Evolutionary conservation across 352 stramenopile species (phyloP), one percentile per base, ranked within the genome.

Genomic region (Aphanomyces cochlioides): DNA sequence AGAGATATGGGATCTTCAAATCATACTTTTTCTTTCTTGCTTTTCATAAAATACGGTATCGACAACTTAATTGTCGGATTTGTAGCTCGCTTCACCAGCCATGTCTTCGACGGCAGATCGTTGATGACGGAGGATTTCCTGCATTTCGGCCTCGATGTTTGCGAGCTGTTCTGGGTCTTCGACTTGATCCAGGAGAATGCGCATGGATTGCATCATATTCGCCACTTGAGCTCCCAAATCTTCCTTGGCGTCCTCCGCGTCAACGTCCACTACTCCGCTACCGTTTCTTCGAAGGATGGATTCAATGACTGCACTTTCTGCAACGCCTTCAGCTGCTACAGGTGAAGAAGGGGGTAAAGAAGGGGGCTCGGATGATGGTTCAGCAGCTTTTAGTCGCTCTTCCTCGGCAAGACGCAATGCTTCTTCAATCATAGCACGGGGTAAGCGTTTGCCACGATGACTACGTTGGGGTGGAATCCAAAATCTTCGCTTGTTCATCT

Each of bases 401-500:
- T 58, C 50, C 17, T 58, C 50, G 50, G 50, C 63, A 40, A 69
- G 34, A 19, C 63, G 63, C 8, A 69, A 17, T 8, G 47, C 47
- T 40, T 69, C 47, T 34, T 69, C 47, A 17, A 69, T 19, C 28
- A 69, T 17, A 3, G 34, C 63, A 4, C 50, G 63, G 5, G 63
- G 63, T 12, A 69, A 28, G 7, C 63, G 63, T 28, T 47, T 50
- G 3, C 47, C 63, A 21, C 50, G 63, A 47, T 69, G 63, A 7
- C 28, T 66, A 17, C 63, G 63, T n/a, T 43, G 47, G 10, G 19
- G 47, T 28, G 63, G 63, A 7, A 69, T 59, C 63, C 63, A 69
- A 21, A 69, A 69, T 43, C 47, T 28, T 17, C 41, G 63, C 38
- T 57, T 69, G 50, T 69, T 43, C 63, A 69, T 69, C 50, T 69